Conservation (phyloP, 106 monocot genomes). For the Cymbidium sinense region DNA sequence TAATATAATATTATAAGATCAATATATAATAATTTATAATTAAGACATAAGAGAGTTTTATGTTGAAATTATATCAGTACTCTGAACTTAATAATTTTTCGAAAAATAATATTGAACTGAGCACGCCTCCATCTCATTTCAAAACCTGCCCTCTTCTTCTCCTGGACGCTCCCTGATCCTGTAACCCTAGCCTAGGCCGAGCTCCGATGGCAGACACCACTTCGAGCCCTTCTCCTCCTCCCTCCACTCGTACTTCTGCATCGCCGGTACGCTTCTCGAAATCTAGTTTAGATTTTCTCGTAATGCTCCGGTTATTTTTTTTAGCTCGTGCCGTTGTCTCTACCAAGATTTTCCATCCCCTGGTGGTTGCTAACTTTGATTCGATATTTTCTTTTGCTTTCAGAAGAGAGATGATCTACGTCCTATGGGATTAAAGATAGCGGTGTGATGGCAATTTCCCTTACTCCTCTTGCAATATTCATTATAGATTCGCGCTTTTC, state of each 20-base stretch:
- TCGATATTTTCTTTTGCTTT: background rate
- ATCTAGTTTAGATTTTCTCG: background rate
- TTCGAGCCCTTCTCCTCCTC: background rate
- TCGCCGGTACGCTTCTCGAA: background rate
- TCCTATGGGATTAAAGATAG: conserved; percentile 1
- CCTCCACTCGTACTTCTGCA: background rate
- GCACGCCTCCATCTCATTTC: no score
- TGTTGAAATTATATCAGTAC: no score
- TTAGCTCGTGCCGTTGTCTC: background rate
- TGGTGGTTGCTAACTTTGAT: background rate
- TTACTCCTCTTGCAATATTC: background rate
- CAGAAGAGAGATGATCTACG: conserved; percentile 5
- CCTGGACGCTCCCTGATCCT: background rate
- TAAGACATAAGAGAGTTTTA: no score
- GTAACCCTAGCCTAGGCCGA: background rate
- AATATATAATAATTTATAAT: no score
- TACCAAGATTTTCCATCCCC: background rate
- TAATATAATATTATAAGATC: no score
- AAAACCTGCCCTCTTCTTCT: background rate
- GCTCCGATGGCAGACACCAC: background rate
- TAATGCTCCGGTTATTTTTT: background rate
- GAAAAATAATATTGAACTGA: no score
- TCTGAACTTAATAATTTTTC: no score
- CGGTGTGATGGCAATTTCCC: background rate
- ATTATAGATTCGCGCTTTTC: background rate